Base-by-base conservation (phyloP, 768 basidiomycete genomes). In the Mycena leptocephala region DNA sequence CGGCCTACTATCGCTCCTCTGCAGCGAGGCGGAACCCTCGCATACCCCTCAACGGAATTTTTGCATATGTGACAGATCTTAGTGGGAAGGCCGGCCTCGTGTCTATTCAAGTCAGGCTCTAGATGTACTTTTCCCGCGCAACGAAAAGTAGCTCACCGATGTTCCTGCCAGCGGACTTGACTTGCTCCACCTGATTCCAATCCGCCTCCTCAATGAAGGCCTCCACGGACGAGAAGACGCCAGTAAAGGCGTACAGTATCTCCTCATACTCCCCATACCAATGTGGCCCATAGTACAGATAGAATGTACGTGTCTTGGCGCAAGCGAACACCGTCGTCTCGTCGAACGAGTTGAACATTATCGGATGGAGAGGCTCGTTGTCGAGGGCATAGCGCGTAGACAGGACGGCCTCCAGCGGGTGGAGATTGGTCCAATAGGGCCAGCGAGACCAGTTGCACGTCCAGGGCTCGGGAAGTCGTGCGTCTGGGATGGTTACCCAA, bases 191-290 rank as follows among this genome's bases (percentile, higher is more conserved):
- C 26, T 41, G 24, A 37, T 69, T 69, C 67, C 67, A 69, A 58
- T 69, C 67, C 28, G 67, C 67, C n/a, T 43, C 67, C 26, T 69
- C 67, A 35, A 69, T 56, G 28, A 69, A 69, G n/a, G 51, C 67
- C 48, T 58, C 67, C n/a, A 69, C 67, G 11, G 67, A 58, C 37
- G 53, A n/a, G 53, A 68, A 68, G 11, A 28, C 24, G 2, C 66
- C 66, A 20, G 11, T 14, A 26, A 58, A 69, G 4, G 37, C 67
- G 55, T 39, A 56, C 33, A 55, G 5, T 28, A 8, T 24, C 30
- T 48, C 26, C 51, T 39, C 16, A 2, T 16, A 14, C 32, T 37
- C n/a, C 3, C 24, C 46, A 67, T 16, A 48, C 32, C 5, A 5
- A 51, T 3, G 18, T 11, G 46, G 53, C 26, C 37, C 37, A 24